These are phyloP conservation scores for Nothophaeocryptopus gaeumannii DNA, from an alignment of 2,329 filamentous ascomycete genomes.

Conservation along the genomic window DNA sequence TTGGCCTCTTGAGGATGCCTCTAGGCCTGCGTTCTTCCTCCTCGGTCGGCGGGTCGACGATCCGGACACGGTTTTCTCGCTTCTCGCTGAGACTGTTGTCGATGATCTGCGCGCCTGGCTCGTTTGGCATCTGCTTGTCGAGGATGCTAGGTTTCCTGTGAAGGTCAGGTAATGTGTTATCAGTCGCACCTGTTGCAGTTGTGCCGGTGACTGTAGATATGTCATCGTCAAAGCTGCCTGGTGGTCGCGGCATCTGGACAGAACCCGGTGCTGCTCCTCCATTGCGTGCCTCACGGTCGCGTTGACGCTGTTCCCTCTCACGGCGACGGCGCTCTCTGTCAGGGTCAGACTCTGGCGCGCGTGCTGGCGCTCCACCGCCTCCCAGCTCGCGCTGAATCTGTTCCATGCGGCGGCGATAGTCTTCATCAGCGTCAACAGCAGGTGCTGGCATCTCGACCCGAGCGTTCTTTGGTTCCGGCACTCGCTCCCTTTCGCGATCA, in stretches of 20 bases:
- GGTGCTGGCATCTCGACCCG: constrained; percentile 25
- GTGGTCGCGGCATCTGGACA: constrained; percentile 20
- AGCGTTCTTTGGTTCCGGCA: constrained; percentile 15
- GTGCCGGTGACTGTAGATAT: constrained; percentile 13
- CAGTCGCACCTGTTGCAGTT: constrained; percentile 1
- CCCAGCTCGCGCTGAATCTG: constrained; percentile 47
- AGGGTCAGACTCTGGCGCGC: constrained; percentile 29
- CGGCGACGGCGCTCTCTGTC: constrained; percentile 33
- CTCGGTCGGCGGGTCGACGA: constrained; percentile 68
- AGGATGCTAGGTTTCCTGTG: constrained; percentile 32
- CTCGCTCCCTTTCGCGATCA: constrained; percentile 10
- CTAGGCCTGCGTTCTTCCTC: constrained; percentile 67
- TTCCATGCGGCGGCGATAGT: constrained; percentile 50
- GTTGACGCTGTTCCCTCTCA: constrained; percentile 33
- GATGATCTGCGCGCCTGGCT: constrained; percentile 32
- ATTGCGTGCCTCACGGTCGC: constrained; percentile 27
- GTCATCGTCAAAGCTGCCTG: constrained; percentile 28
- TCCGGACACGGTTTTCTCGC: constrained; percentile 44
- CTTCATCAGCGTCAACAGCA: constrained; percentile 48
- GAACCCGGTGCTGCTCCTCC: constrained; percentile 5
- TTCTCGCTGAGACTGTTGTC: constrained; percentile 34
- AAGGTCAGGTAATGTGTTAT: constrained; percentile 20
- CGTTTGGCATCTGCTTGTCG: constrained; percentile 30
- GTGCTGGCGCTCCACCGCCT: constrained; percentile 26
- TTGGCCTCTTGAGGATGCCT: constrained; percentile 82